A percentile compares a stretch with the other conserved stretches of the same genome.
Evolutionary conservation across 768 basidiomycete genomes (phyloP).

Genomic region (Lentinula guzmanii): DNA sequence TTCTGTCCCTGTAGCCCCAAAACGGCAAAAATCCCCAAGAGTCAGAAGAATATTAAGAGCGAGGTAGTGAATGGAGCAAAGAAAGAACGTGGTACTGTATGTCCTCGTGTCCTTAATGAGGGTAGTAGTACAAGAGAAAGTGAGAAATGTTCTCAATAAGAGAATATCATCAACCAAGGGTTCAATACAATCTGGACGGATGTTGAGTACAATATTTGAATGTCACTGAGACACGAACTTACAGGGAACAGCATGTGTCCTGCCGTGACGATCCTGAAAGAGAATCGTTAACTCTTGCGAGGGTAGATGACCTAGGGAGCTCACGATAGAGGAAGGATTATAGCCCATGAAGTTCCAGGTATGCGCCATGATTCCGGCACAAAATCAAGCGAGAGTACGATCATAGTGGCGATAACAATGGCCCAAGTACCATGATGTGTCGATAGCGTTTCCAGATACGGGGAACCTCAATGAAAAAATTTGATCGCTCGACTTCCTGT

Average conservation of each 20-base stretch:
- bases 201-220: not conserved
- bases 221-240: conserved; percentile 18
- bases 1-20: not conserved
- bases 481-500: conserved; percentile 81
- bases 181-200: conserved; percentile 66
- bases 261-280: conserved; percentile 47
- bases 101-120: not conserved
- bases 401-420: conserved; percentile 43
- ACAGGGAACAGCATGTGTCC: conserved; percentile 76
- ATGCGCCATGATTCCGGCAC: conserved; percentile 66
- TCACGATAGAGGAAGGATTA: conserved; percentile 68
- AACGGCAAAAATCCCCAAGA: not conserved
- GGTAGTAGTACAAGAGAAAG: not conserved
- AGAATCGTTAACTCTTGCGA: not conserved
- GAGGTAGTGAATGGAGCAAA: not conserved
- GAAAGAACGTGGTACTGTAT: not conserved
- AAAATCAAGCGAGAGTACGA: conserved; percentile 45
- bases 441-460: conserved; percentile 78
- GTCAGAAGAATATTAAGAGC: not conserved
- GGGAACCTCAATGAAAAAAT: conserved; percentile 89
- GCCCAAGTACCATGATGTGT: conserved; percentile 51
- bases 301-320: conserved; percentile 21
- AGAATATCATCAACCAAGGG: conserved; percentile 87
- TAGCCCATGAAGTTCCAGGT: conserved; percentile 59
- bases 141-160: conserved; percentile 25